Percentiles rank a stretch among this genome's conserved stretches.
These are phyloP conservation scores for Clitopilus passeckerianus DNA, from an alignment of 768 basidiomycete species.

Conservation along the genomic window DNA sequence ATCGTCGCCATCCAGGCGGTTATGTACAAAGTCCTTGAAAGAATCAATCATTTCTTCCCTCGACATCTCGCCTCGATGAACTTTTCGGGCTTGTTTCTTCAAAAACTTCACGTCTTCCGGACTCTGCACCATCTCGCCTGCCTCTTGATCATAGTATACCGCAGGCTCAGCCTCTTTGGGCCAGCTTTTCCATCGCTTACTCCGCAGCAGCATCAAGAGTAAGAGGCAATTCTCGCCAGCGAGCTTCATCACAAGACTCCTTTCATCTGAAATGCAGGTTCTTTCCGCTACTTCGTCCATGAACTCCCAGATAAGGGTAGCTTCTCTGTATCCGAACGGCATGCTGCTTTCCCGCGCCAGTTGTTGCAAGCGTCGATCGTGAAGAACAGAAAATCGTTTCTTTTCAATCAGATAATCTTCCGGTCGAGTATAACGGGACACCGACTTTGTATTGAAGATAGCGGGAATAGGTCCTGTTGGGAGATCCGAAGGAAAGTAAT, in stretches of 20 bases:
- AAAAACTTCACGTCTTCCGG: not conserved
- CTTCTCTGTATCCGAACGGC: not conserved
- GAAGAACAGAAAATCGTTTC: constrained; percentile 9
- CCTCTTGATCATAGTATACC: not conserved
- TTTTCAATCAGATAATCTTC: constrained; percentile 1
- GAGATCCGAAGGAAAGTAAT: not conserved
- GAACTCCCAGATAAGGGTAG: constrained; percentile 2
- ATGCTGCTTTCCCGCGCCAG: not conserved
- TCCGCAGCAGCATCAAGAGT: not conserved
- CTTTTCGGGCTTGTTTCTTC: not conserved
- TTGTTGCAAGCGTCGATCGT: constrained; percentile 2
- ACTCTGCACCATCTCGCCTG: not conserved
- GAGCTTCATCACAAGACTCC: not conserved
- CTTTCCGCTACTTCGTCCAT: constrained; percentile 4
- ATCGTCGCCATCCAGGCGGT: not conserved
- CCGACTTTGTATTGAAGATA: not conserved
- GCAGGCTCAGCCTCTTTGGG: not conserved
- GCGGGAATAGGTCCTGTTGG: not conserved
- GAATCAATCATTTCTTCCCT: not conserved
- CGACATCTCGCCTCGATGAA: not conserved
- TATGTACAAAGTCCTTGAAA: not conserved
- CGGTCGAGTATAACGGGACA: not conserved
- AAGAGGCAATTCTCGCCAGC: not conserved
- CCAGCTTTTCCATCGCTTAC: not conserved
- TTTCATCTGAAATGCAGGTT: not conserved